Percentiles rank a stretch among this genome's conserved stretches.
Evolutionary conservation across 2,329 filamentous ascomycete species (phyloP).

Genomic region (Colletotrichum echinochloae): DNA sequence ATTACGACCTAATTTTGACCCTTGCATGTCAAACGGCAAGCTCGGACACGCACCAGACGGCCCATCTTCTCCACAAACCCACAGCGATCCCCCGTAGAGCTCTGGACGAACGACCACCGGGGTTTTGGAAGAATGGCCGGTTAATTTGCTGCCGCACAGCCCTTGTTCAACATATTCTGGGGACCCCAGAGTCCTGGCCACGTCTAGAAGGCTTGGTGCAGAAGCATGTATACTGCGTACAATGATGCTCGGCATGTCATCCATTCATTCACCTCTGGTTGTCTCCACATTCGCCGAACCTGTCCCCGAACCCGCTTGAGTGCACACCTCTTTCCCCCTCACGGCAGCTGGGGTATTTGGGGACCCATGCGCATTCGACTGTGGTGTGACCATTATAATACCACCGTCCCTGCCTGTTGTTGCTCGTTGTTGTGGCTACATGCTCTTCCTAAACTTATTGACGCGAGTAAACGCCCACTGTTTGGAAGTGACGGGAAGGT

Average conservation of each 20-base stretch:
- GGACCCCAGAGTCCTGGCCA: conserved; percentile 22
- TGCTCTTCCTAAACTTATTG: neutral
- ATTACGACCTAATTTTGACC: conserved; percentile 31
- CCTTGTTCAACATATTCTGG: conserved; percentile 17
- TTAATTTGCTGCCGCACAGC: conserved; percentile 28
- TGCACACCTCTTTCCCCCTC: conserved; percentile 26
- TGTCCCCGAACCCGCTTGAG: conserved; percentile 7
- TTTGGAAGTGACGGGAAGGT: conserved; percentile 8
- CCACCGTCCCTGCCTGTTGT: conserved; percentile 14
- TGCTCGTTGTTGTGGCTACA: neutral
- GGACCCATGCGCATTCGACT: conserved; percentile 18
- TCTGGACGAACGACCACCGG: conserved; percentile 16
- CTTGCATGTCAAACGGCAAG: conserved; percentile 34
- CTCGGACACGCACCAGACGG: conserved; percentile 5
- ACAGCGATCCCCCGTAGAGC: conserved; percentile 13
- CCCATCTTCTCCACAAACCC: conserved; percentile 27
- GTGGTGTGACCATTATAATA: conserved; percentile 25
- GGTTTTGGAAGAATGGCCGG: conserved; percentile 34
- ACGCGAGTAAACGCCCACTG: conserved; percentile 6
- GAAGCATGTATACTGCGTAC: conserved; percentile 8
- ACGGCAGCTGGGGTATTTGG: conserved; percentile 35
- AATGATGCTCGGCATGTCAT: conserved; percentile 26
- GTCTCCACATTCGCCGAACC: conserved; percentile 30
- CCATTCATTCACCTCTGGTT: conserved; percentile 2
- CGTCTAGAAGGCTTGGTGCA: conserved; percentile 16